Percentiles rank a stretch among this genome's conserved stretches.
Conservation (phyloP, 2,329 filamentous ascomycete genomes). For the Ilyonectria mors-panacis region DNA sequence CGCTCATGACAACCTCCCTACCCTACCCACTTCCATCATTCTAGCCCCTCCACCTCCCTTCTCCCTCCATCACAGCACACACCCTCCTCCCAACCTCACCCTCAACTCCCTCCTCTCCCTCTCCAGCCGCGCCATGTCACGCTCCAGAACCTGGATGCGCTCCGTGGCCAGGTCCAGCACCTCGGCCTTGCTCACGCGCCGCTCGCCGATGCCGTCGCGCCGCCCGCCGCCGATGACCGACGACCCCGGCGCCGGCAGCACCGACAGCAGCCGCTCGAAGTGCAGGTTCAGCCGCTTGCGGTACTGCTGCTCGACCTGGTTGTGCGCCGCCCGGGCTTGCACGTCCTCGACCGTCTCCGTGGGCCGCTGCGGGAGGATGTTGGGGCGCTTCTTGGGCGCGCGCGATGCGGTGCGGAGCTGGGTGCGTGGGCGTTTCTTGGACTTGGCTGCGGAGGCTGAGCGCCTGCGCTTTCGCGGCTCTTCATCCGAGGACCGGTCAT, state of each 20-base stretch:
- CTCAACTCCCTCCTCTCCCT: conserved; percentile 54
- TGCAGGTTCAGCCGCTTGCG: conserved; percentile 63
- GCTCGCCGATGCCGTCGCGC: conserved; percentile 46
- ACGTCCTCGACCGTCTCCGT: conserved; percentile 46
- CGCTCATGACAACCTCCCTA: background rate
- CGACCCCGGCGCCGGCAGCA: conserved; percentile 53
- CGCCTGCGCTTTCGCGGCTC: conserved; percentile 39
- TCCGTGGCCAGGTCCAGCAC: conserved; percentile 62
- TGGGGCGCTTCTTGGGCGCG: conserved; percentile 44
- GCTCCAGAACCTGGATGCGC: conserved; percentile 58
- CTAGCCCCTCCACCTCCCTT: conserved; percentile 27
- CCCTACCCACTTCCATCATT: background rate
- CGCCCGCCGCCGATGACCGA: conserved; percentile 49
- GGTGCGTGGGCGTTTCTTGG: conserved; percentile 37
- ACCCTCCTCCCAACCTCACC: conserved; percentile 32
- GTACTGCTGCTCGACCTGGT: conserved; percentile 65
- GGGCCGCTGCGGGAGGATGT: conserved; percentile 38
- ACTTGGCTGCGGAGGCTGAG: conserved; percentile 17
- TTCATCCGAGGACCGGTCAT: conserved; percentile 27
- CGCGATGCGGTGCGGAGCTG: conserved; percentile 47
- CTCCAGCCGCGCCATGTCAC: conserved; percentile 55
- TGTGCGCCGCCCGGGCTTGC: conserved; percentile 55
- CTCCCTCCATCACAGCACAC: conserved; percentile 26
- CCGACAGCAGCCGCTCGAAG: conserved; percentile 60
- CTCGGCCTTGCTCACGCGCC: conserved; percentile 60